Evolutionary conservation across 495 filamentous ascomycete species (phyloP), one percentile per base, ranked within the genome.

Genomic region (Ramalina peruviana): DNA sequence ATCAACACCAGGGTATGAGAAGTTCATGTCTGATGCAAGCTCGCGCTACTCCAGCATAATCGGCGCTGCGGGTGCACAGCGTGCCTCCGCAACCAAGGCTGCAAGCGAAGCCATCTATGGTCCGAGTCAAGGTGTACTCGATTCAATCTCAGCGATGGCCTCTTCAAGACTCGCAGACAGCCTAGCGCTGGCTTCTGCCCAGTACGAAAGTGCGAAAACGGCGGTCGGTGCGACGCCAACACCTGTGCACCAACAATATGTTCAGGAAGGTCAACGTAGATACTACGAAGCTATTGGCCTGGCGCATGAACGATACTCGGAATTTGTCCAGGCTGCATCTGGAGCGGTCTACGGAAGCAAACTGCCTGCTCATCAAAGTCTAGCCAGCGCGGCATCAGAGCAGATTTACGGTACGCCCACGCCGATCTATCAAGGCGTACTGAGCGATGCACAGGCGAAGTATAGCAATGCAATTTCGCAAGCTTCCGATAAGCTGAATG

Each of bases 221-320:
- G 77, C 75, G 36, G 62, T 80, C 21, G 69, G 76, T 7, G 69
- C 74, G 5, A 76, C 80, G 4, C 72, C 76, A 5, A 76, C 75
- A 12, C 62, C 70, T 40, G 67, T 69, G 15, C 67, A 70, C 54
- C 74, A 81, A 54, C 69, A 69, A 36, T 73, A 73, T 48, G 54
- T 83, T 9, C 67, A 77, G 17, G 74, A 79, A 49, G 80, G 81
- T 25, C 79, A 76, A 53, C 69, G 78, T 47, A 81, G 80, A 54
- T 92, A 88, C 61, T 88, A 88, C 55, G 81, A 86, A 49, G 83
- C 78, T 10, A 54, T 89, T 47, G 86, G 86, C 15, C 54, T 86
- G 19, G 86, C 86, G 3, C 83, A 92, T 58, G 84, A 80, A 40
- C 76, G 78, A 17, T 89, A 87, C 56, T 78, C 82, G 10, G 78